phyloP scores from a whole-genome alignment of 495 filamentous ascomycete genomes.

The Aspergillus affinis region DNA sequence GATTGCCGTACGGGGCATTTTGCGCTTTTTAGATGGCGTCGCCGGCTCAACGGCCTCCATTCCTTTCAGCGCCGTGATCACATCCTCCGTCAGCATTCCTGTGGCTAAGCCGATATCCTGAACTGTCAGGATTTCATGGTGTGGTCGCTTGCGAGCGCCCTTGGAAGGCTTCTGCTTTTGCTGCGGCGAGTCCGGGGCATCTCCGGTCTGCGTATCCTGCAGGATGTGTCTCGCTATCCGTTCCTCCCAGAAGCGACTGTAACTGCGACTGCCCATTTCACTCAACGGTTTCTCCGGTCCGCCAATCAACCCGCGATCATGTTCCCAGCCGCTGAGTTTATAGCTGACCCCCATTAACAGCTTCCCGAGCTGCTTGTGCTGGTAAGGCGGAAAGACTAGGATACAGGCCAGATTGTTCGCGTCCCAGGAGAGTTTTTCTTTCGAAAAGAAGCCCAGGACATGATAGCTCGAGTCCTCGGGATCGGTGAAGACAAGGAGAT shows the following conservation, averaged over 20 bases:
- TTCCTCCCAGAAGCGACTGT: slow-evolving; percentile 79
- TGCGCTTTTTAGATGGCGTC: slow-evolving; percentile 43
- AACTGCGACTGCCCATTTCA: slow-evolving; percentile 76
- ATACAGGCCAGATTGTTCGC: slow-evolving; percentile 98
- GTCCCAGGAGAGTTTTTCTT: slow-evolving; percentile 98
- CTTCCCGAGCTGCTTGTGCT: slow-evolving; percentile 82
- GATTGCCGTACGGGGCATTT: slow-evolving; percentile 12
- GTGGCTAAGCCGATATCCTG: slow-evolving; percentile 61
- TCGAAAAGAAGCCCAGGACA: slow-evolving; percentile 94
- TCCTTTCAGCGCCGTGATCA: slow-evolving; percentile 71
- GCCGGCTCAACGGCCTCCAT: slow-evolving; percentile 73
- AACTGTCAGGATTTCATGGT: slow-evolving; percentile 48
- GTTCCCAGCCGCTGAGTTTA: slow-evolving; percentile 81
- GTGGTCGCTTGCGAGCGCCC: slow-evolving; percentile 34
- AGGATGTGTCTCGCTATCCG: slow-evolving; percentile 68
- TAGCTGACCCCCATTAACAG: slow-evolving; percentile 92
- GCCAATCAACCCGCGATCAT: slow-evolving; percentile 64
- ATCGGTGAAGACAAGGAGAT: slow-evolving; percentile 65
- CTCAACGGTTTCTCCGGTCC: slow-evolving; percentile 93
- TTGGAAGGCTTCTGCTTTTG: slow-evolving; percentile 33
- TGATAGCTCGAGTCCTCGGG: slow-evolving; percentile 37
- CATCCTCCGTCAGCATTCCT: slow-evolving; percentile 80
- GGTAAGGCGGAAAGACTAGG: slow-evolving; percentile 93
- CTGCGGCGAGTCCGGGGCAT: slow-evolving; percentile 23
- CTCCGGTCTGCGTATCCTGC: slow-evolving; percentile 23